Conservation (phyloP, 352 stramenopile genomes). For the Lagenidium sp. region DNA sequence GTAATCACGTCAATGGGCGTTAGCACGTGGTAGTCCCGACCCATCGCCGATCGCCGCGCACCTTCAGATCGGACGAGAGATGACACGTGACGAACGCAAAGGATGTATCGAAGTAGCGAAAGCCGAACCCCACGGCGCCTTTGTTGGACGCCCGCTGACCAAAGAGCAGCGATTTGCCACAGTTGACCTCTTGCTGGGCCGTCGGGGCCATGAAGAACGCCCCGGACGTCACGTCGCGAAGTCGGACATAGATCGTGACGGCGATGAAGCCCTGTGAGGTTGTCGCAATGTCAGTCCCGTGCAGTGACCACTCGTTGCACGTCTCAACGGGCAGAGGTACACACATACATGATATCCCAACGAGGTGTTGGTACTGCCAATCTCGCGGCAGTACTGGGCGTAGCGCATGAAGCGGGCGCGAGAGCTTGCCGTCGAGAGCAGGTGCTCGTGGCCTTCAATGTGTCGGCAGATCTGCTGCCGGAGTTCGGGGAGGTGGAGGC, state of each 20-base stretch:
- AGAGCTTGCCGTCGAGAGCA: constrained; percentile 16
- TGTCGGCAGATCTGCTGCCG: constrained; percentile 47
- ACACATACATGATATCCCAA: constrained; percentile 71
- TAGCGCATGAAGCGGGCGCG: constrained; percentile 14
- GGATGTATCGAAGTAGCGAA: constrained; percentile 82
- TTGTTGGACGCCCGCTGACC: constrained; percentile 81
- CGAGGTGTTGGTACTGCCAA: constrained; percentile 70
- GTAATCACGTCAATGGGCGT: too few species aligned
- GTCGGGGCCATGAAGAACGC: constrained; percentile 79
- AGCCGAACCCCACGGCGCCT: constrained; percentile 80
- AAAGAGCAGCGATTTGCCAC: constrained; percentile 68
- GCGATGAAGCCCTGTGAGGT: constrained; percentile 75
- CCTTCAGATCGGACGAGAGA: constrained; percentile 81
- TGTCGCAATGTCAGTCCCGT: too few species aligned
- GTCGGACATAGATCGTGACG: constrained; percentile 81
- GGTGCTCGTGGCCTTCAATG: constrained; percentile 34
- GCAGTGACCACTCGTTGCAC: too few species aligned
- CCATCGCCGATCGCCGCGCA: too few species aligned
- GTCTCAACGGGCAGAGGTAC: too few species aligned
- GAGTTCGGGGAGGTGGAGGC: constrained; percentile 63
- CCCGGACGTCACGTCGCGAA: constrained; percentile 52
- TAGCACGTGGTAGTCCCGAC: too few species aligned
- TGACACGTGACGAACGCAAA: constrained; percentile 86
- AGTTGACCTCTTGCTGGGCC: constrained; percentile 61
- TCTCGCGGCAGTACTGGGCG: constrained; percentile 61